Conservation (phyloP, 495 filamentous ascomycete species). For the Talaromyces borbonicus region DNA sequence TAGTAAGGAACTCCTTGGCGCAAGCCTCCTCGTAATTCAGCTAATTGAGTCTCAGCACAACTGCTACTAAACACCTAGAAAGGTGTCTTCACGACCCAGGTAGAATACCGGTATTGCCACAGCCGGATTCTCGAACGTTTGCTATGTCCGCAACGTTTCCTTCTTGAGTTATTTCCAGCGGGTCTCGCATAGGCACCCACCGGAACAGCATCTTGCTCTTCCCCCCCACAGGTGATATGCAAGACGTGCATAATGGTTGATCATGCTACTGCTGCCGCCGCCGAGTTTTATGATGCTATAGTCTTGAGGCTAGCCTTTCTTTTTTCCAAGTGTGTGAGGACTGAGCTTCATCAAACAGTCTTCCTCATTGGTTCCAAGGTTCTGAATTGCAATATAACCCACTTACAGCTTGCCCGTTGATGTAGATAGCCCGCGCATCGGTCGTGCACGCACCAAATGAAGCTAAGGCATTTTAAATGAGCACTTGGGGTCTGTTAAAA, state of each 20-base stretch:
- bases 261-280: too few relatives aligned
- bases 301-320: neutral
- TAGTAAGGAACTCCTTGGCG: too few relatives aligned
- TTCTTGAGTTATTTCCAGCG: conserved; percentile 2
- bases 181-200: neutral
- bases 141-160: conserved; percentile 5
- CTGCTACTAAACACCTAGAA: too few relatives aligned
- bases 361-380: neutral
- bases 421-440: neutral
- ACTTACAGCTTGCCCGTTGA: neutral
- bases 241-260: neutral
- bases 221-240: neutral
- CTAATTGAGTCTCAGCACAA: too few relatives aligned
- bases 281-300: too few relatives aligned
- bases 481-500: conserved; percentile 2
- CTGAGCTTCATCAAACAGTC: neutral
- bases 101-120: neutral
- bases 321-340: neutral
- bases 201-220: neutral
- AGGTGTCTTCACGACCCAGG: too few relatives aligned
- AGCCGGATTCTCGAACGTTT: conserved; percentile 7
- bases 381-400: too few relatives aligned
- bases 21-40: too few relatives aligned
- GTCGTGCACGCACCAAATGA: conserved; percentile 5
- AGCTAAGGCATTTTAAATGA: neutral